Conservation (phyloP, 2,329 filamentous ascomycete species). For the Penicillium sp. region DNA sequence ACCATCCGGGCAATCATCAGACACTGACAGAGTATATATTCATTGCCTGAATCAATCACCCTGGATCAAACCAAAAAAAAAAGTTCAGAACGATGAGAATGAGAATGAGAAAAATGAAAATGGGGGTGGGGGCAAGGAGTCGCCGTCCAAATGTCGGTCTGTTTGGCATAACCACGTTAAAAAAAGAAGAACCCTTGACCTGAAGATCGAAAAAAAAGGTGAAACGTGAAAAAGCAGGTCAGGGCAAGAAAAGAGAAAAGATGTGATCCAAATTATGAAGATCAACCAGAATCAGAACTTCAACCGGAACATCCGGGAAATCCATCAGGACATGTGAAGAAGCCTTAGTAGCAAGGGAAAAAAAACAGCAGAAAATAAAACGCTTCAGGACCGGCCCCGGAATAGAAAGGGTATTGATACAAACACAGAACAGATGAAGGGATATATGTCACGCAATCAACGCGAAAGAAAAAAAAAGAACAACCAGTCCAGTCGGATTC, state of each 20-base stretch:
- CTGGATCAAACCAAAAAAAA: conserved; percentile 46
- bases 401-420: conserved; percentile 39
- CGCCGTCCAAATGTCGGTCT: conserved; percentile 43
- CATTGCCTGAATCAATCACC: conserved; percentile 30
- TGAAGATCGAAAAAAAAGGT: conserved; percentile 25
- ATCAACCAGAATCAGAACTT: conserved; percentile 13
- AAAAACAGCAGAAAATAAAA: conserved; percentile 25
- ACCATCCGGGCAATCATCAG: conserved; percentile 11
- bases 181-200: conserved; percentile 26
- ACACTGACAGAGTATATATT: background rate
- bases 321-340: conserved; percentile 19
- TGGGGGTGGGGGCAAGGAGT: conserved; percentile 21
- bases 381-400: conserved; percentile 45
- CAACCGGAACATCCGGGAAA: conserved; percentile 25
- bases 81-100: conserved; percentile 32
- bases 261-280: conserved; percentile 12
- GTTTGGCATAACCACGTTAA: conserved; percentile 48
- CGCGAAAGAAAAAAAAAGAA: conserved; percentile 13
- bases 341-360: background rate
- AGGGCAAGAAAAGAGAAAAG: conserved; percentile 36
- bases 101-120: conserved; percentile 23
- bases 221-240: conserved; percentile 10
- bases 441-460: conserved; percentile 33
- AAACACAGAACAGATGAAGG: conserved; percentile 28
- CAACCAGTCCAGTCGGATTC: conserved; percentile 26